Evolutionary conservation across 306 rosid genomes (phyloP).

Genomic region (Medicago ruthenica): DNA sequence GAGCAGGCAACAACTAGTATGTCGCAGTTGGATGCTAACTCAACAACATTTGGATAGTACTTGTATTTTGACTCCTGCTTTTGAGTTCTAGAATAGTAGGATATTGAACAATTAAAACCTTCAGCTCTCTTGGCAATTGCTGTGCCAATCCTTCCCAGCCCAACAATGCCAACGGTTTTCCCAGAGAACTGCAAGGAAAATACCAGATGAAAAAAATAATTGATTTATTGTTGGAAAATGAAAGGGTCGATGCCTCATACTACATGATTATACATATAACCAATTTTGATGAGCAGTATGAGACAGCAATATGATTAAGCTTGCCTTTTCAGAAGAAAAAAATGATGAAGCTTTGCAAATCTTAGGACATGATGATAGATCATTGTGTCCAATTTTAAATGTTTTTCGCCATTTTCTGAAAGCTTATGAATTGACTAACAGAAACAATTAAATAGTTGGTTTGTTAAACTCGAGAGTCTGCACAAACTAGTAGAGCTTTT

Average conservation of each 20-base stretch:
- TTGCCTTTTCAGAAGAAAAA: no score
- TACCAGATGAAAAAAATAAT: not conserved
- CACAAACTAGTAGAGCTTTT: not conserved
- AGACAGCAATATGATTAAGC: not conserved
- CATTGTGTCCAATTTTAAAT: not conserved
- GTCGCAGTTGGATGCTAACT: constrained; percentile 74
- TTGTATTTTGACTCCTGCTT: constrained; percentile 64
- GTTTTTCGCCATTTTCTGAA: constrained; percentile 3
- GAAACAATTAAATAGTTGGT: not conserved
- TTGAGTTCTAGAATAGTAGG: constrained; percentile 68
- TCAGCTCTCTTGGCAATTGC: constrained; percentile 86
- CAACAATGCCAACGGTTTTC: constrained; percentile 80
- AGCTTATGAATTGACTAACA: not conserved
- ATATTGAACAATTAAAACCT: constrained; percentile 73
- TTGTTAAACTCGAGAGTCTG: not conserved
- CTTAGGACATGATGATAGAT: not conserved
- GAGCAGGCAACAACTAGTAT: constrained; percentile 86
- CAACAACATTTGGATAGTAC: constrained; percentile 73
- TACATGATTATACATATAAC: not conserved
- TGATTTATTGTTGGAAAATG: constrained; percentile 12
- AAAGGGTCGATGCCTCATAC: not conserved
- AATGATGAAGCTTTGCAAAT: not conserved
- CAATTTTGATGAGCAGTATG: not conserved
- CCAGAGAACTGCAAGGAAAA: constrained; percentile 75
- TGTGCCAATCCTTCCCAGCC: constrained; percentile 82